Conservation (phyloP, 1,284 basidiomycete genomes). For the Cerioporus squamosus region DNA sequence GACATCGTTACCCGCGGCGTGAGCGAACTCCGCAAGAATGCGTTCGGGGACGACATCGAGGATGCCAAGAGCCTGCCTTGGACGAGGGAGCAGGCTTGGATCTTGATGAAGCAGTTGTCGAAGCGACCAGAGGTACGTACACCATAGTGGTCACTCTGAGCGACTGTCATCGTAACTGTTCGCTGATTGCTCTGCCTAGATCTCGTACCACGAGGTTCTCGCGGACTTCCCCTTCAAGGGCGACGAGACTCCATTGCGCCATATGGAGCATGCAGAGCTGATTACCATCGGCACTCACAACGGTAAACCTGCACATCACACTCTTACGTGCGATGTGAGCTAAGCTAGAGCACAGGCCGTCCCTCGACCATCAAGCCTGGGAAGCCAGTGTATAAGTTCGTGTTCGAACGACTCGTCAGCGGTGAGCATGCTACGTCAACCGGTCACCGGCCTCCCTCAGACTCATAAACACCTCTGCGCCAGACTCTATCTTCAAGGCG, state of each 20-base stretch:
- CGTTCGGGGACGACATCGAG: slow-evolving; percentile 90
- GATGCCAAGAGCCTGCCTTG: slow-evolving; percentile 86
- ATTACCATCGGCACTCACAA: slow-evolving; percentile 81
- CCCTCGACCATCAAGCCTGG: slow-evolving; percentile 87
- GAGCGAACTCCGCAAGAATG: slow-evolving; percentile 86
- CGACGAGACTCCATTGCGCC: slow-evolving; percentile 80
- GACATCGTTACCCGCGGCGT: slow-evolving; percentile 85
- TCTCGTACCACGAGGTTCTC: slow-evolving; percentile 84
- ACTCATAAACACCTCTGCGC: too few relatives aligned
- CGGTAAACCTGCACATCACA: slow-evolving; percentile 46
- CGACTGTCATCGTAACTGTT: too few relatives aligned
- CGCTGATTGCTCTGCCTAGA: slow-evolving; percentile 43
- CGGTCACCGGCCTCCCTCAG: too few relatives aligned
- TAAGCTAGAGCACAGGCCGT: slow-evolving; percentile 57
- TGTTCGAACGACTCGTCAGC: slow-evolving; percentile 80
- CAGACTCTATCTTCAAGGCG: slow-evolving; percentile 83
- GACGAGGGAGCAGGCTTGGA: slow-evolving; percentile 90
- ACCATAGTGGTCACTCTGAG: too few relatives aligned
- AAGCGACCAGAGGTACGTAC: slow-evolving; percentile 66
- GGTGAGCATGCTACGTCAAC: slow-evolving; percentile 47
- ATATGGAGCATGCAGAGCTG: slow-evolving; percentile 90
- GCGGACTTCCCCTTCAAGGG: slow-evolving; percentile 92
- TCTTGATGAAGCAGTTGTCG: slow-evolving; percentile 77
- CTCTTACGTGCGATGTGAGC: not conserved
- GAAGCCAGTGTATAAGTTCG: slow-evolving; percentile 87